These are phyloP conservation scores for Penicillium manginii DNA, from an alignment of 495 filamentous ascomycete genomes.

Conservation along the genomic window DNA sequence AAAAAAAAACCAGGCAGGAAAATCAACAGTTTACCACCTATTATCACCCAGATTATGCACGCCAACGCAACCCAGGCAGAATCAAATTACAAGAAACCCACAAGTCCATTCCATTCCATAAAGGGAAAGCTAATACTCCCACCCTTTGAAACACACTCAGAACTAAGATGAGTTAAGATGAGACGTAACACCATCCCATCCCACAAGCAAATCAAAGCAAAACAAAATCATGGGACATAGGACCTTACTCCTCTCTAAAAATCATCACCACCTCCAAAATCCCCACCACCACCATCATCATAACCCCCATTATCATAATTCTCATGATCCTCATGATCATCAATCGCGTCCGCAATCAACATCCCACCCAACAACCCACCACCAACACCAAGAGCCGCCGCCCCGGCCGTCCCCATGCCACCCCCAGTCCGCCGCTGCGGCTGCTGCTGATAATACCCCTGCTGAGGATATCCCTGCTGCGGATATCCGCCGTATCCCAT, in stretches of 20 bases:
- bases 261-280: constrained; percentile 48
- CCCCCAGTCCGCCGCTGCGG: constrained; percentile 37
- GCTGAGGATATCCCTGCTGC: constrained; percentile 39
- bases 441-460: constrained; percentile 41
- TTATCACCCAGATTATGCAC: too few relatives aligned
- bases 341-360: constrained; percentile 63
- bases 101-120: neutral
- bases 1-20: neutral
- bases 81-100: too few relatives aligned
- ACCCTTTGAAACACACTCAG: too few relatives aligned
- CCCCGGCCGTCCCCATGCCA: constrained; percentile 69
- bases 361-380: constrained; percentile 75
- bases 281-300: constrained; percentile 44
- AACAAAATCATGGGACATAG: constrained; percentile 35
- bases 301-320: constrained; percentile 49
- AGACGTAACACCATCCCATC: too few relatives aligned
- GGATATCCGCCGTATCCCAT: constrained; percentile 13
- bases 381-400: constrained; percentile 75
- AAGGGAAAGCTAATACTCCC: too few relatives aligned
- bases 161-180: too few relatives aligned
- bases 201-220: constrained; percentile 10
- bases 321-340: constrained; percentile 48
- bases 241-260: constrained; percentile 57
- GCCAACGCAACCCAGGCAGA: too few relatives aligned
- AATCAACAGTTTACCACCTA: too few relatives aligned